These are phyloP conservation scores for Brassica cretica DNA, from an alignment of 345 rosid genomes.

Conservation along the genomic window DNA sequence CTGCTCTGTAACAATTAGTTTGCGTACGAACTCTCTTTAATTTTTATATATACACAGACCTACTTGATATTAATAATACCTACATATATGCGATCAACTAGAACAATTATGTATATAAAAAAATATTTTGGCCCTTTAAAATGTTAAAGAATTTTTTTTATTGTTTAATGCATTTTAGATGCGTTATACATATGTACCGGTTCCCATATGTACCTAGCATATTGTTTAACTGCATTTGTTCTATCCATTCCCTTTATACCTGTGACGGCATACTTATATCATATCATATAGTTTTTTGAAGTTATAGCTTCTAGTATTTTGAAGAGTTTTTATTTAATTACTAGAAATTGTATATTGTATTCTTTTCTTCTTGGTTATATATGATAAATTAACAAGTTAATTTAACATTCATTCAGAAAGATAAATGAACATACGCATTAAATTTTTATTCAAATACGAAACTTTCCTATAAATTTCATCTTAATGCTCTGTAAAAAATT, in stretches of 20 bases:
- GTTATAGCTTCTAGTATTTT: no score
- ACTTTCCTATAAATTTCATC: no score
- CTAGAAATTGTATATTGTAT: no score
- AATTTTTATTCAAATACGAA: no score
- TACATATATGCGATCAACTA: background rate
- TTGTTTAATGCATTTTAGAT: background rate
- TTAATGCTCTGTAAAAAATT: no score
- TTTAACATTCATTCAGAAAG: no score
- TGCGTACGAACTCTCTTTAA: slow-evolving; percentile 21
- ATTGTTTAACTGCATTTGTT: background rate
- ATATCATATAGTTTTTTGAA: no score
- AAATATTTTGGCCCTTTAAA: background rate
- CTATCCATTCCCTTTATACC: background rate
- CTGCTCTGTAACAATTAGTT: slow-evolving; percentile 22
- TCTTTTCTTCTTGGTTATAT: no score
- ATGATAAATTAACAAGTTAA: no score
- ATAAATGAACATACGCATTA: no score
- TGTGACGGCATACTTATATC: background rate
- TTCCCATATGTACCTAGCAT: background rate
- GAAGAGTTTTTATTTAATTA: no score
- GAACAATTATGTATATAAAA: background rate
- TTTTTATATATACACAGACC: background rate
- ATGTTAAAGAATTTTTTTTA: background rate
- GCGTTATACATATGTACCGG: background rate
- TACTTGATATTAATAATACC: background rate